These are phyloP conservation scores for Mycena rebaudengoi DNA, from an alignment of 768 basidiomycete species.

Conservation along the genomic window DNA sequence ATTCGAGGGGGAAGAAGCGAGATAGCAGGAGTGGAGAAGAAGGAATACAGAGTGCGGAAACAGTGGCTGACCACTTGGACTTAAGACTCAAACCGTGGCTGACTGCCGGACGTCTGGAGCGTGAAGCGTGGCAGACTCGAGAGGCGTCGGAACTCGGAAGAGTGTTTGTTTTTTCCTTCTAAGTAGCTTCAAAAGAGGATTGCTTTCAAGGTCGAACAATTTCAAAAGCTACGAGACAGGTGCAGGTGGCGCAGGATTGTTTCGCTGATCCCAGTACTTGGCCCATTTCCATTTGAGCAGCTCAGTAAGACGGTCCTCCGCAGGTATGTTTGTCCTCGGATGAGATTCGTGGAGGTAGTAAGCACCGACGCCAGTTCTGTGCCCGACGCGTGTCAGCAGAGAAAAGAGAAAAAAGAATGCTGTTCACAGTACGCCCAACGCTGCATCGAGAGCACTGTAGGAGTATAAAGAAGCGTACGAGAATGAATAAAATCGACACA, in stretches of 20 bases:
- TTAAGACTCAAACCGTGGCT: too few relatives aligned
- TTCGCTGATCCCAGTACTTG: conserved; percentile 49
- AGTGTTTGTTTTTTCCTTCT: too few relatives aligned
- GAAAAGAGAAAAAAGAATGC: not conserved
- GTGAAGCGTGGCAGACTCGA: too few relatives aligned
- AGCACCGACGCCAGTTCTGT: conserved; percentile 72
- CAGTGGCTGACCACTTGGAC: too few relatives aligned
- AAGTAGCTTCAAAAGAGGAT: too few relatives aligned
- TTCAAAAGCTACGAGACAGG: too few relatives aligned
- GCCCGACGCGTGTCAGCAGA: not conserved
- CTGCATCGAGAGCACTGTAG: conserved; percentile 69
- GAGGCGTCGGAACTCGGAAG: too few relatives aligned
- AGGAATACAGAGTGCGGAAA: too few relatives aligned
- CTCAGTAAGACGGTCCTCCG: conserved; percentile 51
- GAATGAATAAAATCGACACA: conserved; percentile 31
- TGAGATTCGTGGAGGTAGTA: conserved; percentile 84
- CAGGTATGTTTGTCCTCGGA: conserved; percentile 71
- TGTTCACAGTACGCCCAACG: conserved; percentile 68
- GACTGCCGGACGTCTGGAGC: too few relatives aligned
- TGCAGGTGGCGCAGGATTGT: too few relatives aligned
- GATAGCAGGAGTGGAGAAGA: not conserved
- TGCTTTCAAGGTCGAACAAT: too few relatives aligned
- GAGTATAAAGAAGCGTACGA: conserved; percentile 7
- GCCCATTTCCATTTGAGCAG: conserved; percentile 73
- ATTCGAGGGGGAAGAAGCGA: not conserved